Conservation (phyloP, 371 early-diverging fungal genomes). For the Dinochytrium kinnereticum region DNA sequence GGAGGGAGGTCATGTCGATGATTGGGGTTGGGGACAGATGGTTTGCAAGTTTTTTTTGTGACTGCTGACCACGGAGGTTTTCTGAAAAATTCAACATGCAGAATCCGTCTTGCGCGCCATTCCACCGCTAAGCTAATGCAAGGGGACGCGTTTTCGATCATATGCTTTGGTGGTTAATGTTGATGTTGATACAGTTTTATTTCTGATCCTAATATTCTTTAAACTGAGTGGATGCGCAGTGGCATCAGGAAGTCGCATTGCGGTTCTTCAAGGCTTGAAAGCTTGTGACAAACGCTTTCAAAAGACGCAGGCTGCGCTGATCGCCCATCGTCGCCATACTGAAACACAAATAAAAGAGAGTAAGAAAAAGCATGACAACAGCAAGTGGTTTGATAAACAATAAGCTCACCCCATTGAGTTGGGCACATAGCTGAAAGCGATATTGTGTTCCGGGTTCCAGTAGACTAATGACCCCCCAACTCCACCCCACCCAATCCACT, state of each 20-base stretch:
- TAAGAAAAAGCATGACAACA: not conserved
- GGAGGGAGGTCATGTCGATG: constrained; percentile 20
- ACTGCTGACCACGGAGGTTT: not conserved
- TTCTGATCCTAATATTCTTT: too few species aligned
- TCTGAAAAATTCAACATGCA: too few species aligned
- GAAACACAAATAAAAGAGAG: not conserved
- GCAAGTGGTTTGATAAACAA: not conserved
- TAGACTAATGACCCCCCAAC: constrained; percentile 62
- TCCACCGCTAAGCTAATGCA: too few species aligned
- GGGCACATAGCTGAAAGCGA: constrained; percentile 63
- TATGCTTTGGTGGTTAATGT: too few species aligned
- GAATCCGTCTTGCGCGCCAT: too few species aligned
- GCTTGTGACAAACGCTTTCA: constrained; percentile 33
- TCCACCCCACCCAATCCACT: constrained; percentile 63
- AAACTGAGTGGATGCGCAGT: too few species aligned
- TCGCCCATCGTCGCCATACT: constrained; percentile 39
- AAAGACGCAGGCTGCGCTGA: constrained; percentile 35
- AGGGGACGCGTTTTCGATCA: too few species aligned
- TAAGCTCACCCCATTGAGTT: constrained; percentile 42
- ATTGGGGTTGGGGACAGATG: too few species aligned
- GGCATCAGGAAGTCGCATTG: too few species aligned
- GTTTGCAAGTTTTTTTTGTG: not conserved
- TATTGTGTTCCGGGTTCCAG: constrained; percentile 61
- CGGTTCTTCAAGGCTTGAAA: not conserved
- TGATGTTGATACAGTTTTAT: too few species aligned